Evolutionary conservation across 2,329 filamentous ascomycete species (phyloP), one percentile per base, ranked within the genome.

Genomic region (Arthrobotrys musiformis): DNA sequence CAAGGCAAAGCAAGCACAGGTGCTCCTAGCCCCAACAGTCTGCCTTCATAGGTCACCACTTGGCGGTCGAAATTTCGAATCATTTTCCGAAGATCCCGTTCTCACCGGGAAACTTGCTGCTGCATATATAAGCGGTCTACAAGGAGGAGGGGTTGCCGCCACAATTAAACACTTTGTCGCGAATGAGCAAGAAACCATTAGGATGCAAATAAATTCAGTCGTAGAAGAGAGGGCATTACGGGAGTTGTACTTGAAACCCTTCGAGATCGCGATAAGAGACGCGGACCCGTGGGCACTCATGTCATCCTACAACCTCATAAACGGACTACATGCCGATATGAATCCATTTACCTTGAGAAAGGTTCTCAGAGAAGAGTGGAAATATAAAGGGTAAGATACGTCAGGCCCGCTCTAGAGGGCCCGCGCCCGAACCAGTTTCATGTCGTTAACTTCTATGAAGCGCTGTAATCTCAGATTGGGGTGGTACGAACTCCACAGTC

Each of bases 51-150:
- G 93, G 13, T 91, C 92, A 61, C 93, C 93, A 0, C 86, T 95
- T 0, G 92, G 92, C 17, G 93, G 93, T 19, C 88, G 93, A 76
- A 93, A 93, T 79, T 96, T 95, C 79, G 93, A 96, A 83, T 93
- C 92, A 0, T 95, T 93, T 80, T 88, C 89, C 33, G 91, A 93
- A 82, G 91, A 93, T 79, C 84, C 87, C 0, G 90, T 87, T 79
- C 85, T 93, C 78, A 86, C 89, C 1, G 91, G 91, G 2, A 90
- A 93, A 81, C 86, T 92, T 70, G 89, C 88, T 0, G 89, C 92
- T 79, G 84, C 86, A 24, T 88, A 87, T 70, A 85, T 89, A 48
- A 86, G 84, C 58, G 89, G 91, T 24, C 84, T 93, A 0, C 90
- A 93, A 82, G 86, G 86, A 9, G 85, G 86, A 30, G 89, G 90